phyloP scores from a whole-genome alignment of 768 basidiomycete species.

The Leccinum incarnatum region DNA sequence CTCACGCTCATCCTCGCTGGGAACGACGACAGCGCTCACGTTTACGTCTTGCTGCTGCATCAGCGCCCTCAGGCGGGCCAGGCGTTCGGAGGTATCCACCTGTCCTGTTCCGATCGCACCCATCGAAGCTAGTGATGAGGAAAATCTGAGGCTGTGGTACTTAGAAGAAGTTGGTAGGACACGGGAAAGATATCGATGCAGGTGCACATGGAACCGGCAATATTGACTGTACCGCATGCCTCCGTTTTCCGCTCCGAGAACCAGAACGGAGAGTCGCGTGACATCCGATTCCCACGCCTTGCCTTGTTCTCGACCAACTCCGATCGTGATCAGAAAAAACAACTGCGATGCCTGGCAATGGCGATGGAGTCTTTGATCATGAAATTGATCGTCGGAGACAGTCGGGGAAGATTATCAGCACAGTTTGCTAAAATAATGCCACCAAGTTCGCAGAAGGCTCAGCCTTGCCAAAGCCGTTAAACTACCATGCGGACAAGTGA shows the following conservation, averaged over 20 bases:
- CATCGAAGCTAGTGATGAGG: constrained; percentile 32
- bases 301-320: too few relatives aligned
- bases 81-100: constrained; percentile 61
- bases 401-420: neutral
- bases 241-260: constrained; percentile 23
- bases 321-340: too few relatives aligned
- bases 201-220: constrained; percentile 13
- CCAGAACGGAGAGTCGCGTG: neutral
- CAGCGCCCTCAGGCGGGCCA: constrained; percentile 62
- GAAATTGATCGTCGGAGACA: neutral
- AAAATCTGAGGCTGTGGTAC: constrained; percentile 4
- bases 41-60: constrained; percentile 56
- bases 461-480: neutral
- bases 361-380: neutral
- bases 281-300: neutral
- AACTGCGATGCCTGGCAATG: too few relatives aligned
- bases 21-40: constrained; percentile 77
- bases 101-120: constrained; percentile 37
- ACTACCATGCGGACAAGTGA: neutral
- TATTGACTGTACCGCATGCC: constrained; percentile 25
- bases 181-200: constrained; percentile 24
- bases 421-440: neutral
- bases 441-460: too few relatives aligned
- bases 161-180: constrained; percentile 7
- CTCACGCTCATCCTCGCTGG: constrained; percentile 92